Base-by-base conservation (phyloP, 2,329 filamentous ascomycete genomes). In the Sporothrix dimorphospora region DNA sequence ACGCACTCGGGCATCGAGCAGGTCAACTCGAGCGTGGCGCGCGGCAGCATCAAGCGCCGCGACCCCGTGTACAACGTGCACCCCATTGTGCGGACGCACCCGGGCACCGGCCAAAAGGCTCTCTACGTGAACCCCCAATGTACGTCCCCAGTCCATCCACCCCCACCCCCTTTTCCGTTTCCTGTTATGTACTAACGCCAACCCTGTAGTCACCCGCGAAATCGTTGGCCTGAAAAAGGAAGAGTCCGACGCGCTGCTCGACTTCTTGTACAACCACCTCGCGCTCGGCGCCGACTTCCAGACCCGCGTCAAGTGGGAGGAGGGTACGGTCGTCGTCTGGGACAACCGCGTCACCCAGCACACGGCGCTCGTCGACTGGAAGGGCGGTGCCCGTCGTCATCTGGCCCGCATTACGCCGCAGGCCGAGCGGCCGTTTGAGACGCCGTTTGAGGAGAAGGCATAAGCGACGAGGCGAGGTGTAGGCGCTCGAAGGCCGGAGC, bases 171-270 rank as follows among this genome's bases (percentile, higher is more conserved):
- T 14, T 3, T 8, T 12, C 6, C 42, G 42, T 14, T 4, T 47
- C 21, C 12, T n/a, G n/a, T n/a, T n/a, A n/a, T n/a, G n/a, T n/a
- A n/a, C 42, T 66, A 63, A 65, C 38, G 16, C 21, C 19, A 3
- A 7, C 24, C 6, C 7, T 14, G 2, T 19, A 66, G 63, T 96
- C 82, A 95, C 92, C 4, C 90, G 93, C 68, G 86, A 90, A 40
- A 95, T 97, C 70, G 88, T 95, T 1, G 93, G 93, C 14, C 88
- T 91, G 78, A 97, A 97, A 82, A 93, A 94, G 79, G 94, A 97
- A 78, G 94, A 97, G 79, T 93, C 90, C 1, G 94, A 97, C 75
- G 86, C 86, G 65, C 83, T 94, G 12, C 85, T 94, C 72, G 92
- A 93, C 77, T 94, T 94, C 83, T 81, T 94, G 19, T 94, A 90